Evolutionary conservation across 805 yeast species (phyloP).

Genomic region (Candida glaebosa): DNA sequence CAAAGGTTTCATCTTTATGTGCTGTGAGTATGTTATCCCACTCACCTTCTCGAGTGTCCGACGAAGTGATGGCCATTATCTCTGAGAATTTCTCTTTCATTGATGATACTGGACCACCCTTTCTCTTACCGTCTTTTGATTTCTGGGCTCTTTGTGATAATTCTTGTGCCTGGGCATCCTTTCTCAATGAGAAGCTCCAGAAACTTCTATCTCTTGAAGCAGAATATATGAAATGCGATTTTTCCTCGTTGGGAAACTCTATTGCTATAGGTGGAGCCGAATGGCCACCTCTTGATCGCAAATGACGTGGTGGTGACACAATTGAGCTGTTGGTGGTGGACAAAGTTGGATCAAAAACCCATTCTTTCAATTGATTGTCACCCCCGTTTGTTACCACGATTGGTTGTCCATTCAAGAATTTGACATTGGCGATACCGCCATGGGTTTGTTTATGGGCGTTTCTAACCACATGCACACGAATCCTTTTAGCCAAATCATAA

Average conservation of each 20-base stretch:
- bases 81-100: slow-evolving; percentile 75
- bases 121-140: slow-evolving; percentile 29
- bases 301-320: slow-evolving; percentile 83
- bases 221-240: slow-evolving; percentile 78
- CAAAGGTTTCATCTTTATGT: slow-evolving; percentile 77
- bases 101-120: slow-evolving; percentile 52
- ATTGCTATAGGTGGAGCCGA: slow-evolving; percentile 81
- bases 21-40: slow-evolving; percentile 94
- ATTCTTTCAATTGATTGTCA: slow-evolving; percentile 85
- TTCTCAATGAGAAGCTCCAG: slow-evolving; percentile 90
- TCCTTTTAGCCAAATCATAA: slow-evolving; percentile 69
- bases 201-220: slow-evolving; percentile 83
- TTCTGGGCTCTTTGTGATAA: slow-evolving; percentile 70
- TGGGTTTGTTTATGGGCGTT: slow-evolving; percentile 66
- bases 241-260: slow-evolving; percentile 68
- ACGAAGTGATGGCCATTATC: slow-evolving; percentile 64
- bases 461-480: slow-evolving; percentile 74
- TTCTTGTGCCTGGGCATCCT: slow-evolving; percentile 95
- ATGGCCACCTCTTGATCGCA: slow-evolving; percentile 97
- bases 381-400: slow-evolving; percentile 85
- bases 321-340: slow-evolving; percentile 60
- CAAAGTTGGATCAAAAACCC: slow-evolving; percentile 88
- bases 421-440: slow-evolving; percentile 75
- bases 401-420: slow-evolving; percentile 88
- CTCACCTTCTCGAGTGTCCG: slow-evolving; percentile 73